phyloP scores from a whole-genome alignment of 1,284 basidiomycete genomes.

The Boletus albobrunnescens region DNA sequence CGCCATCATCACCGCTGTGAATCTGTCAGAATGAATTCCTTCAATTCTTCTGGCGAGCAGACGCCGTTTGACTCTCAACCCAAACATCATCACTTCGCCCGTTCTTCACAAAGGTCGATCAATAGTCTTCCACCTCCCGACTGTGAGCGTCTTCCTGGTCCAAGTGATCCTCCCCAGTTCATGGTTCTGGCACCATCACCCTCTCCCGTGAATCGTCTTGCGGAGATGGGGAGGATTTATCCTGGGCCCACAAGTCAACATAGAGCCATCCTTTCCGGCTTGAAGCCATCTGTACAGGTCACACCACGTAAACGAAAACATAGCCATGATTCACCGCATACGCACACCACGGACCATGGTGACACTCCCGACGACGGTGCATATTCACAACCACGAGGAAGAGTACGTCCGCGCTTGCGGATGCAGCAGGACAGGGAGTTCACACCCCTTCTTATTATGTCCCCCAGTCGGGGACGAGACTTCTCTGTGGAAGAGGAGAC shows the following conservation, averaged over 20 bases:
- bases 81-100: neutral
- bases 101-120: neutral
- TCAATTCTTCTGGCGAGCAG: neutral
- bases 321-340: neutral
- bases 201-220: neutral
- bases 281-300: neutral
- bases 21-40: neutral
- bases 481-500: slow-evolving; percentile 6
- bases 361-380: neutral
- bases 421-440: slow-evolving; percentile 14
- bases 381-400: neutral
- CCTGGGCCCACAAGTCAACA: neutral
- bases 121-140: neutral
- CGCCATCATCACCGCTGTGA: neutral
- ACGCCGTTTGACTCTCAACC: neutral
- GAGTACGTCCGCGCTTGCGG: slow-evolving; percentile 10
- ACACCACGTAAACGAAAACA: slow-evolving; percentile 21
- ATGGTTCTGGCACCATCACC: neutral
- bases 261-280: neutral
- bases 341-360: neutral
- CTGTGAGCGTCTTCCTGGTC: neutral
- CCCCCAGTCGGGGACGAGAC: slow-evolving; percentile 7
- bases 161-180: neutral
- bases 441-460: slow-evolving; percentile 21
- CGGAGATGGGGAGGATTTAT: neutral